Evolutionary conservation across 2,329 filamentous ascomycete genomes (phyloP).

Genomic region (Claviceps monticola): DNA sequence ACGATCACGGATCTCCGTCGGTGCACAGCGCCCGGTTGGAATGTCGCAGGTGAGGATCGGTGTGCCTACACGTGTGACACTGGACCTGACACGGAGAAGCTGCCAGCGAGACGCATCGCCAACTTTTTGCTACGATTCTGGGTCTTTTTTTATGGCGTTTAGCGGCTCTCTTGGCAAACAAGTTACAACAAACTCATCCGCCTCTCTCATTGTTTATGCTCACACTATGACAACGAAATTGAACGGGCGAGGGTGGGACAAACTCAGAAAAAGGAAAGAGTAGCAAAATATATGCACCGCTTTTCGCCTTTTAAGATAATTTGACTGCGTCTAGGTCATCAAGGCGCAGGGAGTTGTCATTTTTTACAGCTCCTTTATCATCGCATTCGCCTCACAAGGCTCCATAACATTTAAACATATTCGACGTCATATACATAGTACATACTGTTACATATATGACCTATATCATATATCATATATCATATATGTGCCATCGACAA

Average conservation of each 20-base stretch:
- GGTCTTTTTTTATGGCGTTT: conserved; percentile 30
- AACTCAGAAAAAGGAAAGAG: too few relatives aligned
- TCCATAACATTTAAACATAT: conserved; percentile 41
- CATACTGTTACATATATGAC: conserved; percentile 35
- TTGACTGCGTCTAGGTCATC: conserved; percentile 46
- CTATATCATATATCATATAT: conserved; percentile 23
- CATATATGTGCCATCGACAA: conserved; percentile 25
- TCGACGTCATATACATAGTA: conserved; percentile 53
- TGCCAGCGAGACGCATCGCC: conserved; percentile 28
- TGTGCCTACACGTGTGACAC: too few relatives aligned
- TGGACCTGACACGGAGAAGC: conserved; percentile 26
- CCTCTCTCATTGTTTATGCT: background rate
- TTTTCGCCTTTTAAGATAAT: conserved; percentile 29
- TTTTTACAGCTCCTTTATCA: conserved; percentile 44
- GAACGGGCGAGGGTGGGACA: too few relatives aligned
- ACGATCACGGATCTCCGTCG: too few relatives aligned
- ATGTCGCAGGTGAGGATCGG: too few relatives aligned
- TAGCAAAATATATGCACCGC: too few relatives aligned
- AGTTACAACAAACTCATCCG: background rate
- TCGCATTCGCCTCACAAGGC: conserved; percentile 36
- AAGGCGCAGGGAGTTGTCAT: conserved; percentile 36
- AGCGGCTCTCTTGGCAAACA: conserved; percentile 32
- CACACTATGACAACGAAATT: too few relatives aligned
- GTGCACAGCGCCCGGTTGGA: too few relatives aligned
- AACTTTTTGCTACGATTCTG: conserved; percentile 25